phyloP scores from a whole-genome alignment of 73 alveolate species.

The Symbiodinium natans region DNA sequence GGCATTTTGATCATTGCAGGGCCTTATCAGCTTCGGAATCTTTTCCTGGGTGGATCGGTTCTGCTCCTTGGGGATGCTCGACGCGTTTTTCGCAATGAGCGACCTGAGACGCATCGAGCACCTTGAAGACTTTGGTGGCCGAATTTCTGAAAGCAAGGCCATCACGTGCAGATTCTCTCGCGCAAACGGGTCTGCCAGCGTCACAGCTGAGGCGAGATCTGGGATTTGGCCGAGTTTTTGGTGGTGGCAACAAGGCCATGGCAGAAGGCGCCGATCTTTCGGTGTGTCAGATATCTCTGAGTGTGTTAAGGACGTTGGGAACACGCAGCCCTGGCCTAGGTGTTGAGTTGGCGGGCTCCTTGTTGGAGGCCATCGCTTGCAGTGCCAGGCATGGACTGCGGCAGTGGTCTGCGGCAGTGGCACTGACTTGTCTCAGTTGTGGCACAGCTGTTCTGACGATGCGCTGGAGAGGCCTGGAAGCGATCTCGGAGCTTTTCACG shows the following conservation, averaged over 20 bases:
- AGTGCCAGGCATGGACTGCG: too few species aligned
- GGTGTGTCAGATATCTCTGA: neutral
- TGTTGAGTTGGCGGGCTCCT: neutral
- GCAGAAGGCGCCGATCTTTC: conserved; percentile 37
- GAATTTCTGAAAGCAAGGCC: too few species aligned
- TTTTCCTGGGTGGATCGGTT: neutral
- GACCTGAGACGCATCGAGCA: neutral
- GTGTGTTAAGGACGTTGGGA: neutral
- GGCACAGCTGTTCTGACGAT: too few species aligned
- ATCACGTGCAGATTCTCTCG: too few species aligned
- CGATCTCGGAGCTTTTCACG: too few species aligned
- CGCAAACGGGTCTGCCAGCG: too few species aligned
- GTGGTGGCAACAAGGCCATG: conserved; percentile 61
- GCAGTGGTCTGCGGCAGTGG: too few species aligned
- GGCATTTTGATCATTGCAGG: neutral
- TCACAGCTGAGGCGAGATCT: conserved; percentile 81
- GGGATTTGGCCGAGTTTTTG: conserved; percentile 32
- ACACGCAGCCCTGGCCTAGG: too few species aligned
- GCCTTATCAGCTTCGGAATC: neutral
- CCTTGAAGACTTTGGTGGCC: too few species aligned
- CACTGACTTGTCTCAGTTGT: too few species aligned
- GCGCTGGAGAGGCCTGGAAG: too few species aligned
- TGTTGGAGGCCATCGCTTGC: neutral
- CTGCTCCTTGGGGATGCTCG: conserved; percentile 69
- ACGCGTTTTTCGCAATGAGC: conserved; percentile 60